These are phyloP conservation scores for Aureobasidium sp. DNA, from an alignment of 2,329 filamentous ascomycete species.

Conservation along the genomic window DNA sequence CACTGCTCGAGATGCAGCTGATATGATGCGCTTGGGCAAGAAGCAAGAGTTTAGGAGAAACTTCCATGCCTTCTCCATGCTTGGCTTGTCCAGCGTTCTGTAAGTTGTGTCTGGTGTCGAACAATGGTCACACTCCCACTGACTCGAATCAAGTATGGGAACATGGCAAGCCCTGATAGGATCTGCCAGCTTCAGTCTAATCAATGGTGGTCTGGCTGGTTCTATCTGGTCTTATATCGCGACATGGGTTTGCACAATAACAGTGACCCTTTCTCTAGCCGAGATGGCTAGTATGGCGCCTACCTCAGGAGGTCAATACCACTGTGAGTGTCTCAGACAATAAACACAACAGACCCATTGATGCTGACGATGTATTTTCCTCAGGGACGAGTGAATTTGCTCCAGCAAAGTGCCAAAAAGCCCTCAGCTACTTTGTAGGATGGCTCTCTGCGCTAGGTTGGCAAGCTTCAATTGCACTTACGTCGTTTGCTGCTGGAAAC, in stretches of 20 bases:
- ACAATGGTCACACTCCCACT: no score
- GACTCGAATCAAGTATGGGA: constrained; percentile 19
- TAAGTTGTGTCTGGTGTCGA: no score
- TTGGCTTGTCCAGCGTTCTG: constrained; percentile 26
- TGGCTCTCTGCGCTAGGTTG: constrained; percentile 38
- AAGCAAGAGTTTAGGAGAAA: constrained; percentile 20
- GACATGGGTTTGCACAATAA: constrained; percentile 29
- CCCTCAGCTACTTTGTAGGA: constrained; percentile 31
- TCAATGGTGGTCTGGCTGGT: constrained; percentile 31
- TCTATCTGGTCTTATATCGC: constrained; percentile 31
- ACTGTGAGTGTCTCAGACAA: not conserved
- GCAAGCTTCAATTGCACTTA: constrained; percentile 29
- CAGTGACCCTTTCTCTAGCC: constrained; percentile 29
- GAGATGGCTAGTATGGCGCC: constrained; percentile 34
- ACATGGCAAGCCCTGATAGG: constrained; percentile 25
- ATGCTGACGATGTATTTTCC: not conserved
- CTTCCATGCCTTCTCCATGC: constrained; percentile 24
- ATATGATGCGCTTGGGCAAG: constrained; percentile 15
- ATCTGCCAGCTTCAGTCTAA: constrained; percentile 12
- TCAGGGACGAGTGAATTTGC: constrained; percentile 30
- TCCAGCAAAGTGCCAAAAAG: constrained; percentile 28
- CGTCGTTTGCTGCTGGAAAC: constrained; percentile 16
- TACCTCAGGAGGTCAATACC: constrained; percentile 26
- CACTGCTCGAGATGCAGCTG: constrained; percentile 12
- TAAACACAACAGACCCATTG: not conserved